Conservation (phyloP, 2,329 filamentous ascomycete genomes). For the Alternaria conjuncta region DNA sequence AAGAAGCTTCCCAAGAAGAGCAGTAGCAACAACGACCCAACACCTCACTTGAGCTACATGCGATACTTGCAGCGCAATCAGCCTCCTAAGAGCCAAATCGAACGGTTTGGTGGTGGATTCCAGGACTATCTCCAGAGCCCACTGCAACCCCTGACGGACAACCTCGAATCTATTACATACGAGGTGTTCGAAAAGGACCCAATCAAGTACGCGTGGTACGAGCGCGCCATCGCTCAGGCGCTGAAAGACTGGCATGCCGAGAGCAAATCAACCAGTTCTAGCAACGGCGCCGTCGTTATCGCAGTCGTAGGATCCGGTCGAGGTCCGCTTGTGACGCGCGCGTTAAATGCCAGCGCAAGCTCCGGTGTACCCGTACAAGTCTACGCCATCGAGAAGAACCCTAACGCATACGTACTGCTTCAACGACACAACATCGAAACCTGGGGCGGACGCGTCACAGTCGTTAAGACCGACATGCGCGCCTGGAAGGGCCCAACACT, state of each 20-base stretch:
- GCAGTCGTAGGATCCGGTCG: conserved; percentile 93
- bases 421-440: conserved; percentile 79
- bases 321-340: conserved; percentile 88
- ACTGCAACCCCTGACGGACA: conserved; percentile 92
- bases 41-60: conserved; percentile 79
- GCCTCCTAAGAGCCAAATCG: conserved; percentile 66
- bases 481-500: conserved; percentile 84
- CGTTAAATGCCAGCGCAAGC: conserved; percentile 76
- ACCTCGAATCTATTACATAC: conserved; percentile 95
- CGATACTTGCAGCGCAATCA: conserved; percentile 85
- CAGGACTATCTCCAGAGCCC: conserved; percentile 97
- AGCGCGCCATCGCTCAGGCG: conserved; percentile 80
- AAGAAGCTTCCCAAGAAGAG: conserved; percentile 50
- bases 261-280: conserved; percentile 75
- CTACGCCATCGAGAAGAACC: conserved; percentile 97
- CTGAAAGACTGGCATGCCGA: conserved; percentile 78
- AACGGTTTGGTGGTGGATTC: conserved; percentile 72
- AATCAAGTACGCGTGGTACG: conserved; percentile 97
- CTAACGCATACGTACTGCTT: conserved; percentile 93
- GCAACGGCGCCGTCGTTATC: conserved; percentile 75
- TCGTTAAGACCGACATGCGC: conserved; percentile 97
- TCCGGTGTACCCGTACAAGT: conserved; percentile 81
- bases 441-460: conserved; percentile 82
- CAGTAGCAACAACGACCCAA: conserved; percentile 59
- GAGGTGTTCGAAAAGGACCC: conserved; percentile 99